Evolutionary conservation across 2,329 filamentous ascomycete genomes (phyloP), one percentile per base, ranked within the genome.

Genomic region (Acarospora socialis): DNA sequence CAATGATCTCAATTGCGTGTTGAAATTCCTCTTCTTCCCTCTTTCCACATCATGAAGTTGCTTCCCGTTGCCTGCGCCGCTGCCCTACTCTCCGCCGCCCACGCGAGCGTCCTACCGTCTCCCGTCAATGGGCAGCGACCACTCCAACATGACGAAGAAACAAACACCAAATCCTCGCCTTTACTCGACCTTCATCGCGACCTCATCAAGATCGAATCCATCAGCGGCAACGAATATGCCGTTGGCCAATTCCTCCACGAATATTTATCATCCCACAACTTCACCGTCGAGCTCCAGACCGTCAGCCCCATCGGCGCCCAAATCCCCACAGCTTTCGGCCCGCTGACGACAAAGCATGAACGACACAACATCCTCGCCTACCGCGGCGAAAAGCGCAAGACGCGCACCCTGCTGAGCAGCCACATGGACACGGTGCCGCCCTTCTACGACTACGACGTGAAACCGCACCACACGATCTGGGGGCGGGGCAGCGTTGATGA

Each of bases 281-380:
- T 77, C 53, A 70, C 63, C 0, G 73, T 78, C 19, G 66, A 77
- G 43, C 67, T 63, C 35, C 74, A 79, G 45, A 49, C 51, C 19
- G 53, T 63, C 8, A 46, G 44, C 7, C 46, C 51, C 19, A 37
- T 44, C 12, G 21, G 23, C 14, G 16, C 13, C 16, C 21, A 22
- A 18, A 18, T n/a, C 17, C 7, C 16, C 21, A 21, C n/a, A 31
- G 15, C 44, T 36, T 34, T 7, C 33, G 47, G 15, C 47, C 43
- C 2, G 31, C 35, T 1, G 43, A 43, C 12, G 45, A 46, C 28
- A 50, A 38, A 38, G n/a, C 39, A 57, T 22, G 50, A 55, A 19
- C 67, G 79, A 24, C 84, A 77, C 61, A 93, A 93, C 47, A 63
- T 93, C 29, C 61, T 86, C 23, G 84, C 84, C 2, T 83, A 70